These are phyloP conservation scores for Mytilinidion resinicola DNA, from an alignment of 495 filamentous ascomycete species.

Conservation along the genomic window DNA sequence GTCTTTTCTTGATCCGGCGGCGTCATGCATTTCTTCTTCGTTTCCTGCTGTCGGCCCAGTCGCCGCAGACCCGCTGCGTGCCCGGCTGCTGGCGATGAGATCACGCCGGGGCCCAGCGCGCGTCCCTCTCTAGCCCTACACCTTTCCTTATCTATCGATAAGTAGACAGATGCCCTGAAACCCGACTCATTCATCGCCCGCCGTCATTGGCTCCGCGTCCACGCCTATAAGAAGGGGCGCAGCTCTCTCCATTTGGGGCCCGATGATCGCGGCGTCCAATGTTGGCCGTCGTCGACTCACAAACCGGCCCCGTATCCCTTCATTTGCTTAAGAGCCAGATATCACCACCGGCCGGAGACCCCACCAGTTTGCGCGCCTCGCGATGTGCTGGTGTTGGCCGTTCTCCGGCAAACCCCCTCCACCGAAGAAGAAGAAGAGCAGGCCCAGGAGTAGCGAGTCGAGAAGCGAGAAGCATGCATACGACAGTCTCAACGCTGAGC, in stretches of 20 bases:
- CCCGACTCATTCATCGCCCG: not conserved
- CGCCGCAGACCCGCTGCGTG: conserved; percentile 3
- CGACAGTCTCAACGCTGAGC: not conserved
- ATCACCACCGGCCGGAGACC: too few species aligned
- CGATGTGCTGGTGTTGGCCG: conserved; percentile 27
- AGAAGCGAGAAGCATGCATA: conserved; percentile 17
- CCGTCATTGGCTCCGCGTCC: not conserved
- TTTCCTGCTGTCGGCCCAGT: conserved; percentile 3
- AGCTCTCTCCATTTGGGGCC: conserved; percentile 4
- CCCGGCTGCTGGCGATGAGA: conserved; percentile 10
- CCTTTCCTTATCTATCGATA: conserved; percentile 19
- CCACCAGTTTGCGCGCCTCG: conserved; percentile 16
- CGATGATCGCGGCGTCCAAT: conserved; percentile 10
- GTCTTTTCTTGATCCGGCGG: conserved; percentile 27
- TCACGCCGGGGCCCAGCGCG: conserved; percentile 10
- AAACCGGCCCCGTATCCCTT: too few species aligned
- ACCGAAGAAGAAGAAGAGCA: conserved; percentile 19
- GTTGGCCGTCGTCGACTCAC: conserved; percentile 10
- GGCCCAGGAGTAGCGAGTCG: conserved; percentile 17
- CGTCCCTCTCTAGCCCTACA: conserved; percentile 3
- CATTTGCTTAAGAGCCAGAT: too few species aligned
- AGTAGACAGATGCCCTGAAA: not conserved
- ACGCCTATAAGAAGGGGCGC: conserved; percentile 14
- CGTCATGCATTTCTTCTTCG: conserved; percentile 25
- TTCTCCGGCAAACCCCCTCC: conserved; percentile 10